Conservation (phyloP, 495 filamentous ascomycete species). For the Oidiodendron maius region DNA sequence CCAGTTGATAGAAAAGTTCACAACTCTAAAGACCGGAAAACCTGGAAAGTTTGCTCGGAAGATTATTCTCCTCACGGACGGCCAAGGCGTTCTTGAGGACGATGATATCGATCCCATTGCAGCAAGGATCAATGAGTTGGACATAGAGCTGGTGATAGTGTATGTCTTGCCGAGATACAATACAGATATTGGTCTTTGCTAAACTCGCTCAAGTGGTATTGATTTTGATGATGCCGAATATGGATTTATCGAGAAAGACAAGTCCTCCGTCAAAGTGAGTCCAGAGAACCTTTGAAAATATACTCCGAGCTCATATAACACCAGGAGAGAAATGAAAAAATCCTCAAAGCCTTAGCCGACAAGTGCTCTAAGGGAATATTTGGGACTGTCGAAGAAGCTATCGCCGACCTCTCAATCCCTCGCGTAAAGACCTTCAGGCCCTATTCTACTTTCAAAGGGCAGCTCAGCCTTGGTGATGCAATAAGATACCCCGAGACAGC, state of each 20-base stretch:
- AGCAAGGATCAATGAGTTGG: conserved; percentile 61
- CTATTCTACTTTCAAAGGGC: conserved; percentile 71
- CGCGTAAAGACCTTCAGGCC: conserved; percentile 66
- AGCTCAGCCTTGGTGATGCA: conserved; percentile 73
- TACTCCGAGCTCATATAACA: conserved; percentile 8
- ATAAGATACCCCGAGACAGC: conserved; percentile 63
- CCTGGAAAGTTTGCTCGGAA: conserved; percentile 82
- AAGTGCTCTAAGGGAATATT: conserved; percentile 58
- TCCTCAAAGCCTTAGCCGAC: conserved; percentile 57
- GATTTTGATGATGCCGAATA: conserved; percentile 94
- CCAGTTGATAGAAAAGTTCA: conserved; percentile 74
- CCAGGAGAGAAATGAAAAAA: conserved; percentile 59
- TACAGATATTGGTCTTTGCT: background rate
- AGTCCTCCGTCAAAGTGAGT: conserved; percentile 58
- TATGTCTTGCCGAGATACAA: conserved; percentile 35
- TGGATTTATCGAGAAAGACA: conserved; percentile 90
- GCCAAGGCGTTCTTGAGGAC: conserved; percentile 59
- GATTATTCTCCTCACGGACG: conserved; percentile 84
- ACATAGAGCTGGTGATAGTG: conserved; percentile 76
- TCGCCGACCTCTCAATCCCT: conserved; percentile 70
- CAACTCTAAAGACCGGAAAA: conserved; percentile 43
- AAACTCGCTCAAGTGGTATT: conserved; percentile 55
- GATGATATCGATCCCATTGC: conserved; percentile 62
- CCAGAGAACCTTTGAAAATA: background rate
- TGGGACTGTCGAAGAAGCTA: conserved; percentile 79